phyloP scores from a whole-genome alignment of 2,329 filamentous ascomycete genomes.

The Colletotrichum destructivum region DNA sequence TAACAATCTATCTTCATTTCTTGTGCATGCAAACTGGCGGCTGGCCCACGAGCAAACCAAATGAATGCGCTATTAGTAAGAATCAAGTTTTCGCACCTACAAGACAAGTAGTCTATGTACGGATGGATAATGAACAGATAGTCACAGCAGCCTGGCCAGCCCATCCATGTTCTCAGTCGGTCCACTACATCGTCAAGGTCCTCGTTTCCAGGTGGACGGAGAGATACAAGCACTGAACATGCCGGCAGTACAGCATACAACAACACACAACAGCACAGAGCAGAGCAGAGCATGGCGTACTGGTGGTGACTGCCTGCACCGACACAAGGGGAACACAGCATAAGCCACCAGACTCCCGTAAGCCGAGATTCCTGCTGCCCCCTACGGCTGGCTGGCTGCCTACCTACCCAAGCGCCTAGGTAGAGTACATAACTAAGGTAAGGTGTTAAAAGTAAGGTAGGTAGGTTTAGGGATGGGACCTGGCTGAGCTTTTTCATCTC shows the following conservation, averaged over 20 bases:
- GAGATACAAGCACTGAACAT: not conserved
- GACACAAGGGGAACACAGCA: constrained; percentile 13
- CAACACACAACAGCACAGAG: not conserved
- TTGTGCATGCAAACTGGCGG: not conserved
- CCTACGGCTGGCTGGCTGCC: not conserved
- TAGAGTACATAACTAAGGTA: no score
- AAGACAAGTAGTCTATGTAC: not conserved
- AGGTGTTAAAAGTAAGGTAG: no score
- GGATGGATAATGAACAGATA: no score
- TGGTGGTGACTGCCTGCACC: not conserved
- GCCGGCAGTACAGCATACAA: not conserved
- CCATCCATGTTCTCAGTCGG: not conserved
- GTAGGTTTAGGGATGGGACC: constrained; percentile 2
- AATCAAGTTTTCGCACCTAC: no score
- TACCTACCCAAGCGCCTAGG: no score
- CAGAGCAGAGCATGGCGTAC: not conserved
- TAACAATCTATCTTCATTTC: not conserved
- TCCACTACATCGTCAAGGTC: constrained; percentile 6
- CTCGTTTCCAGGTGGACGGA: not conserved
- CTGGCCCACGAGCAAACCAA: no score
- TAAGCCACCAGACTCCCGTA: not conserved
- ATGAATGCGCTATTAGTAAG: no score
- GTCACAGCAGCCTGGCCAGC: not conserved
- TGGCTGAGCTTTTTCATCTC: constrained; percentile 19
- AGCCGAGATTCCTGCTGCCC: not conserved